Evolutionary conservation across 2,329 filamentous ascomycete genomes (phyloP), one percentile per base, ranked within the genome.

Genomic region (Hawksworthiomyces lignivorus): DNA sequence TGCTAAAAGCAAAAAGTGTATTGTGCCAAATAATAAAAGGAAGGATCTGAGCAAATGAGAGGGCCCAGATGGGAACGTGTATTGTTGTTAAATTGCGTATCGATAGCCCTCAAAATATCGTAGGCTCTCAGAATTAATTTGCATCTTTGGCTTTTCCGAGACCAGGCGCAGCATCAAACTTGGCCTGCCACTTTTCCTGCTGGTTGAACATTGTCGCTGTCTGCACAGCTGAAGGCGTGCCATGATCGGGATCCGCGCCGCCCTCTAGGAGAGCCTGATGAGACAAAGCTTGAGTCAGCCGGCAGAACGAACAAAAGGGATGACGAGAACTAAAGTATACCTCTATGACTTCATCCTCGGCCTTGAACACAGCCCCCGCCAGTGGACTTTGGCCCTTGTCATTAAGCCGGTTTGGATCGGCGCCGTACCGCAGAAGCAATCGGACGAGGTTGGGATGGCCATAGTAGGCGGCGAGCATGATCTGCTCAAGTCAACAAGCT

Each of bases 381-480:
- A 87, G 64, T 1, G 79, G 77, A 48, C 78, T 83, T 60, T 87
- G 83, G 0, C 77, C 77, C 33, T 74, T 62, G 47, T 81, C 82
- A 48, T 87, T 87, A 21, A 85, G 54, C 2, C 72, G 66, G 57
- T 87, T 84, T 0, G 80, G 70, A 52, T 86, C 79, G 2, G 80
- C 80, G 2, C 79, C 78, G 45, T 77, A 67, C 21, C 73, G 63
- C 1, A 86, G 58, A 10, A 87, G 68, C 45, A 82, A 64, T 35
- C 63, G 66, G 20, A 81, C 77, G 0, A 83, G 69, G 0, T 72
- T 65, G 2, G 71, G 67, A 41, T 85, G 77, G 10, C 81, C 81
- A 50, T 85, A 73, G 52, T 87, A 87, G 0, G 80, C 72, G 0
- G 82, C 77, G 1, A 87, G 71, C 83, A 87, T 87, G 45, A 87